phyloP scores from a whole-genome alignment of 2,329 filamentous ascomycete species.

The Aureobasidium leucospermi region DNA sequence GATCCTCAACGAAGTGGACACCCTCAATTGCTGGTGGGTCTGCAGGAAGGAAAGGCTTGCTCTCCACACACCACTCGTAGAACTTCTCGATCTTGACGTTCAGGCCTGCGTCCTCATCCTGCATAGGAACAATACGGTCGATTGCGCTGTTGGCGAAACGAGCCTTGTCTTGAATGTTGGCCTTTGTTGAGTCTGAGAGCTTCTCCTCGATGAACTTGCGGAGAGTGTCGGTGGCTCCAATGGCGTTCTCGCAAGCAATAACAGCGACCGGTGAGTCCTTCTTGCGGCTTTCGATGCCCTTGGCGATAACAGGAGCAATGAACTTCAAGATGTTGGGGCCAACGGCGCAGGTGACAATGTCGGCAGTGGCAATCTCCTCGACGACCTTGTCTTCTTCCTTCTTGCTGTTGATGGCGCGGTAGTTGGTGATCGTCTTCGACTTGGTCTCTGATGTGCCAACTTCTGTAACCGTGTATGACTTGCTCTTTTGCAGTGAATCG shows the following conservation, averaged over 20 bases:
- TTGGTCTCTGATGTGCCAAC: slow-evolving; percentile 77
- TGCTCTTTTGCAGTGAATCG: slow-evolving; percentile 64
- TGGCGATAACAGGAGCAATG: slow-evolving; percentile 90
- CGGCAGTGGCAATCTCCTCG: slow-evolving; percentile 77
- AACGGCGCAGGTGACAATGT: slow-evolving; percentile 92
- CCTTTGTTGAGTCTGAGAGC: slow-evolving; percentile 60
- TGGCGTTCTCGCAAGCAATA: slow-evolving; percentile 97
- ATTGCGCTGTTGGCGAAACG: slow-evolving; percentile 97
- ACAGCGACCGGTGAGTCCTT: slow-evolving; percentile 66
- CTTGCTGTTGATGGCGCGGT: slow-evolving; percentile 94
- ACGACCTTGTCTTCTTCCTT: slow-evolving; percentile 73
- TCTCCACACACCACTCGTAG: slow-evolving; percentile 97
- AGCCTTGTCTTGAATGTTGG: slow-evolving; percentile 64
- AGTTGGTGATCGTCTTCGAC: slow-evolving; percentile 82
- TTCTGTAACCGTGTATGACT: slow-evolving; percentile 86
- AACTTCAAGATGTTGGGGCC: slow-evolving; percentile 94
- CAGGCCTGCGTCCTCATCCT: slow-evolving; percentile 70
- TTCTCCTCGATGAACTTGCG: slow-evolving; percentile 67
- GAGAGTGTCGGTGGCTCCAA: slow-evolving; percentile 85
- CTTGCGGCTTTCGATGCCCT: slow-evolving; percentile 75
- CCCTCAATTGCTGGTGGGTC: slow-evolving; percentile 70
- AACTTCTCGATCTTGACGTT: slow-evolving; percentile 97
- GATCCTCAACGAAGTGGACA: slow-evolving; percentile 86
- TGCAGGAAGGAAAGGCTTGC: slow-evolving; percentile 68
- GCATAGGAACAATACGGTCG: slow-evolving; percentile 93